Percentiles rank a stretch among this genome's conserved stretches.
These are phyloP conservation scores for Lotus japonicus DNA, from an alignment of 306 rosid genomes.

Conservation along the genomic window DNA sequence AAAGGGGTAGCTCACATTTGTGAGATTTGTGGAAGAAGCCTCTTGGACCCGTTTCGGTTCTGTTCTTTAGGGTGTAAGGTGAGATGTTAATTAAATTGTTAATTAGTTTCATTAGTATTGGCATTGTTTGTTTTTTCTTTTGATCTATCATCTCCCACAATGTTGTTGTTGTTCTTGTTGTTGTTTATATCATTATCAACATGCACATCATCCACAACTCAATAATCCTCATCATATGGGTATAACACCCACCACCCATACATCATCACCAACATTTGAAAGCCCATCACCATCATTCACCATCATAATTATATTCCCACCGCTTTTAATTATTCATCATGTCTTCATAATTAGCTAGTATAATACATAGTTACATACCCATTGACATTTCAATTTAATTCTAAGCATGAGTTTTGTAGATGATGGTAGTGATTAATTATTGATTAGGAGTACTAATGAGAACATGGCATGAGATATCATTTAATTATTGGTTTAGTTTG, in stretches of 20 bases:
- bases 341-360: background rate
- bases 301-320: conserved; percentile 47
- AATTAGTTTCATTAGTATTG: too few relatives aligned
- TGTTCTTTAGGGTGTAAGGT: conserved; percentile 99
- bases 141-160: background rate
- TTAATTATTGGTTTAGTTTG: background rate
- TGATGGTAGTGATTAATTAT: background rate
- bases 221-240: conserved; percentile 31
- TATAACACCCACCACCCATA: conserved; percentile 52
- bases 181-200: conserved; percentile 35
- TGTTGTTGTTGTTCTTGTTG: background rate
- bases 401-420: background rate
- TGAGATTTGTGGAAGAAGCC: conserved; percentile 81
- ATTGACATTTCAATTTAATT: conserved; percentile 17
- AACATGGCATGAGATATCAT: conserved; percentile 10
- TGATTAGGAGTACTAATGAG: background rate
- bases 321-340: conserved; percentile 28
- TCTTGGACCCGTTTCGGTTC: conserved; percentile 83
- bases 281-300: conserved; percentile 30
- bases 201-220: conserved; percentile 35
- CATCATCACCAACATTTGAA: conserved; percentile 59
- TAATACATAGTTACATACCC: background rate
- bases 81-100: conserved; percentile 1
- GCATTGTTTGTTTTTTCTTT: background rate
- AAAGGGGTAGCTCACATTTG: conserved; percentile 85